Evolutionary conservation across 2,329 filamentous ascomycete genomes (phyloP), one percentile per base, ranked within the genome.

Genomic region (Colletotrichum musae): DNA sequence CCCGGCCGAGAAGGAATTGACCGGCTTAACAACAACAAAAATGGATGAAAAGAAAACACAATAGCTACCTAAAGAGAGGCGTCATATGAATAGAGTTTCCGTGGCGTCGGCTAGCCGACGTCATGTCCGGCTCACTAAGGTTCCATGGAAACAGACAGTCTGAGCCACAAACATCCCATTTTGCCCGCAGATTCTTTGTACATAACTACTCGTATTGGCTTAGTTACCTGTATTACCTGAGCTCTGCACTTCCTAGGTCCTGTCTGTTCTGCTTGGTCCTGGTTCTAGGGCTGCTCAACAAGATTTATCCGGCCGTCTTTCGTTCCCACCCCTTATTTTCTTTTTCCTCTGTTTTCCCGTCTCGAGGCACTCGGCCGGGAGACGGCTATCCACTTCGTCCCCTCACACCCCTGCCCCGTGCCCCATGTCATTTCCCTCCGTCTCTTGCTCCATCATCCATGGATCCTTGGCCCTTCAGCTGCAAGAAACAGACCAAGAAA

Each of bases 21-120:
- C 16, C 13, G 16, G 13, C 45, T 18, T n/a, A 18, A 18, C 45
- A 52, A 47, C 21, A 24, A 3, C 21, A 57, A 26, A 36, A 16
- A 45, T 43, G n/a, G 24, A n/a, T 43, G n/a, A 36, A n/a, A 45
- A 45, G 41, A 41, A 56, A 41, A 41, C 16, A 45, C 16, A 45
- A 45, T 12, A 48, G 26, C 18, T 13, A 53, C 39, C 4, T 48
- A 12, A 39, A 4, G 5, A 15, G 9, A 53, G 24, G 50, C 66
- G 62, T 60, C 48, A 66, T 60, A 60, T 21, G 52, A 66, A 66
- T 69, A 66, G 56, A 69, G 62, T 69, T 69, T 66, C 21, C 43
- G 56, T 60, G 66, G 66, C 66, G 62, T 59, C 50, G 32, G 56
- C 32, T 66, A 60, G 24, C 43, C 62, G 62, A 69, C 66, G 66